Evolutionary conservation across 2,329 filamentous ascomycete species (phyloP), one percentile per base, ranked within the genome.

Genomic region (Pseudogymnoascus sp.): DNA sequence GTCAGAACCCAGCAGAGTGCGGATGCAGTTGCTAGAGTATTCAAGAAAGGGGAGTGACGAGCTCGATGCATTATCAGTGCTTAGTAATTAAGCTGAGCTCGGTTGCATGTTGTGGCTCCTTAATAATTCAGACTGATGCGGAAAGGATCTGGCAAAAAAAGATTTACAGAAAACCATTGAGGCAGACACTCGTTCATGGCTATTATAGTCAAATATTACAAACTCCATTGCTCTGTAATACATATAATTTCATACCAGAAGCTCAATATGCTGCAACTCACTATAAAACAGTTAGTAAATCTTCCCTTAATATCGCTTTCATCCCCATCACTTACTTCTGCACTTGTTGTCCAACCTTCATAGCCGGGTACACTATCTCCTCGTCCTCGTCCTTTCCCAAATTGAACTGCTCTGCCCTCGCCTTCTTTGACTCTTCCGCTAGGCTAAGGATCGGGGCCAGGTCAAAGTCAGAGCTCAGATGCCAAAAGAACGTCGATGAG

Each of bases 401-500:
- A 50, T 76, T 75, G 33, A 77, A 75, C 73, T 83, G 79, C 69
- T 79, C 75, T 2, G 74, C 76, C 38, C 81, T 73, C 2, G 85
- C 73, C 44, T 70, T 69, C 59, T 68, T 72, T 4, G 83, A 82
- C 66, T 74, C 73, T 46, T 78, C 77, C 0, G 73, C 77, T 38
- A 85, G 75, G 61, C 71, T 72, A 0, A 80, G 79, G 44, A 86
- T 76, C 1, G 84, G 84, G 2, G 69, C 72, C 6, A 86, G 73
- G 63, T 85, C 82, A 63, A 79, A 79, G 68, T 86, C 83, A 17
- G 81, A 84, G 44, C 77, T 78, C 26, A 86, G 74, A 62, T 86
- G 83, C 80, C 82, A 86, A 75, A 86, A 86, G 63, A 85, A 77
- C 2, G 83, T 86, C 59, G 81, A 84, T 37, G 82, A 84, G 70